A percentile compares a stretch with the other conserved stretches of the same genome.
Conservation (phyloP, 441 rosid genomes). For the Manihot esculenta region DNA sequence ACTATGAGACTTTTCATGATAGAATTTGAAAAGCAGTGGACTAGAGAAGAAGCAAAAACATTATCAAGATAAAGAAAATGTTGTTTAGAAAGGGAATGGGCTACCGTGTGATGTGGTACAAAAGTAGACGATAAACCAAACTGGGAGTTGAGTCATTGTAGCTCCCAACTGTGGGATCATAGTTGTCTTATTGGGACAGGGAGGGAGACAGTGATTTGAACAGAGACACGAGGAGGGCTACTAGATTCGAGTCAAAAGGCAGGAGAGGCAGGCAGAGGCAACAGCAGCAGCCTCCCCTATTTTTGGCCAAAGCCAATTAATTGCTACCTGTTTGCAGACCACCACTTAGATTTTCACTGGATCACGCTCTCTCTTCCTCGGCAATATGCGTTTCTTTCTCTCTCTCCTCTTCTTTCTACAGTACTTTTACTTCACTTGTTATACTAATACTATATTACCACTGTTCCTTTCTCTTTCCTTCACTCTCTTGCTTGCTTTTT, state of each 20-base stretch:
- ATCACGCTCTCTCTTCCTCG: conserved; percentile 14
- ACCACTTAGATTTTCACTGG: conserved; percentile 13
- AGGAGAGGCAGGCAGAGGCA: neutral
- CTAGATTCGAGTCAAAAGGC: conserved; percentile 19
- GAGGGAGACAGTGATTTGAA: neutral
- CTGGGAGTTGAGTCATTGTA: conserved; percentile 6
- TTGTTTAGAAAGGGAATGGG: neutral
- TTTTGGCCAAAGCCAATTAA: conserved; percentile 6
- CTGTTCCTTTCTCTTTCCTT: neutral
- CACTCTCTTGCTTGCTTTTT: conserved; percentile 8
- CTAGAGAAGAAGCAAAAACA: conserved; percentile 2
- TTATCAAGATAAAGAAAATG: neutral
- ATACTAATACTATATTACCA: neutral
- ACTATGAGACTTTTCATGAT: neutral
- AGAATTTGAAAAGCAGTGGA: neutral
- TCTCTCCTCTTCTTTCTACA: neutral
- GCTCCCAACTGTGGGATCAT: conserved; percentile 13
- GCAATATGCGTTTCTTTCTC: conserved; percentile 3
- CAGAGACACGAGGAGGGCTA: neutral
- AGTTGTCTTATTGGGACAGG: conserved; percentile 13
- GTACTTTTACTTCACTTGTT: neutral
- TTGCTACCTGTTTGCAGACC: conserved; percentile 9
- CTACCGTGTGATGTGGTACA: conserved; percentile 1
- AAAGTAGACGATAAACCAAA: conserved; percentile 5
- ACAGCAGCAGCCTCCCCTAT: conserved; percentile 14